Percentiles rank a stretch among this genome's conserved stretches.
Evolutionary conservation across 176 grass and related monocot genomes (phyloP).

Genomic region (Cenchrus fungigraminus): DNA sequence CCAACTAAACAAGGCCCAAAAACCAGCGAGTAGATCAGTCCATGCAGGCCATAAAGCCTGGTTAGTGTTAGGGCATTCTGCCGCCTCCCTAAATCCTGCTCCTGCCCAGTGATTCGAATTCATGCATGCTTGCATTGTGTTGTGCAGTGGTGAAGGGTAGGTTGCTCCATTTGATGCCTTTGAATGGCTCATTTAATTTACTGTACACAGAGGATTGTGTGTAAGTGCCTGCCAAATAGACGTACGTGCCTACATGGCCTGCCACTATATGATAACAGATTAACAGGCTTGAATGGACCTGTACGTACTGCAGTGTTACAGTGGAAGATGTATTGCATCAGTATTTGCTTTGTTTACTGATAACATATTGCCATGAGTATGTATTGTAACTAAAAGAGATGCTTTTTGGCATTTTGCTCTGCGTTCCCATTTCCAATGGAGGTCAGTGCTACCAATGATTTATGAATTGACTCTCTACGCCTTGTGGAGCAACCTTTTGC

Average conservation of each 20-base stretch:
- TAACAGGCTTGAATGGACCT: conserved; percentile 26
- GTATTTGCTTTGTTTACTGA: conserved; percentile 2
- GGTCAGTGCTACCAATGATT: conserved; percentile 53
- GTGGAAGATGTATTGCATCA: neutral
- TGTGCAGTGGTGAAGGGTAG: conserved; percentile 46
- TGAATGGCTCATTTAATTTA: conserved; percentile 62
- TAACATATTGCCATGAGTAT: neutral
- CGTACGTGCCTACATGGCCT: conserved; percentile 20
- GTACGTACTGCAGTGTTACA: conserved; percentile 11
- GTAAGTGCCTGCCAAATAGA: conserved; percentile 37
- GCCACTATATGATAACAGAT: conserved; percentile 3
- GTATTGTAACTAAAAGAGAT: conserved; percentile 17
- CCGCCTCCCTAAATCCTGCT: conserved; percentile 25
- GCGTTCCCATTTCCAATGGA: conserved; percentile 24
- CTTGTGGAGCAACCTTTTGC: conserved; percentile 47
- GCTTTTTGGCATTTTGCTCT: conserved; percentile 56
- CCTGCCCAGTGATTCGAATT: conserved; percentile 2
- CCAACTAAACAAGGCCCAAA: neutral
- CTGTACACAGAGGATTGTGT: conserved; percentile 33
- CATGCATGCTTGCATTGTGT: conserved; percentile 24
- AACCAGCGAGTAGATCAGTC: conserved; percentile 5
- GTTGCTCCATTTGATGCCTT: conserved; percentile 72
- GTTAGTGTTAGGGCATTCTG: conserved; percentile 53
- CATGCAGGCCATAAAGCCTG: conserved; percentile 60
- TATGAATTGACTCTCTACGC: conserved; percentile 47